These are phyloP conservation scores for Phytophthora crassamura DNA, from an alignment of 352 stramenopile genomes.

Conservation along the genomic window DNA sequence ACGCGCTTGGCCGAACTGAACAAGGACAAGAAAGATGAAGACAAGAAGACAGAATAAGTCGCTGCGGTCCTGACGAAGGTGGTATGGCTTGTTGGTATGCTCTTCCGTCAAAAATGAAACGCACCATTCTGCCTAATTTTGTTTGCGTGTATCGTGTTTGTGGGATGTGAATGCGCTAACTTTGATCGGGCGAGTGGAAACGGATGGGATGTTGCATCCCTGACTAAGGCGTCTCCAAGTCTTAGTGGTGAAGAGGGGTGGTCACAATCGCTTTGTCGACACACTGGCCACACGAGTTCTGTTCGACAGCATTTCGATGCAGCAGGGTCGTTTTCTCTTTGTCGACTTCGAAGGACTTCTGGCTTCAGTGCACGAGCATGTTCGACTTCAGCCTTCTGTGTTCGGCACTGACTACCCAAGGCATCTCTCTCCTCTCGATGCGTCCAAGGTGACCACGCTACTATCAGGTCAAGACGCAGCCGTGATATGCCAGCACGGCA, in stretches of 20 bases:
- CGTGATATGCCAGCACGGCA: background rate
- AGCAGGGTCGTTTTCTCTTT: slow-evolving; percentile 2
- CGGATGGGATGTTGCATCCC: slow-evolving; percentile 4
- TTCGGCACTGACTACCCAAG: background rate
- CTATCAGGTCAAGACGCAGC: slow-evolving; percentile 3
- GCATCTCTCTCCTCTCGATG: background rate
- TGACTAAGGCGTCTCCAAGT: no score
- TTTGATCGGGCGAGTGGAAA: background rate
- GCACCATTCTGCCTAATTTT: no score
- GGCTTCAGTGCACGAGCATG: background rate
- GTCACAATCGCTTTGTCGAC: no score
- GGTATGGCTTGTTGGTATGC: background rate
- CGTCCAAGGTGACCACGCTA: background rate
- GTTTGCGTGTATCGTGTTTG: no score
- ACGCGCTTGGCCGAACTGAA: slow-evolving; percentile 52
- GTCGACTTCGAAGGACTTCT: slow-evolving; percentile 1
- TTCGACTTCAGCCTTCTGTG: slow-evolving; percentile 3
- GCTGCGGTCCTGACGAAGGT: background rate
- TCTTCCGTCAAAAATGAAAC: no score
- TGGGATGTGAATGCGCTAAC: no score
- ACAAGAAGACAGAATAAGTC: slow-evolving; percentile 23
- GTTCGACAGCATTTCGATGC: no score
- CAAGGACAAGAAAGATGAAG: slow-evolving; percentile 41
- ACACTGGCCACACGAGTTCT: no score
- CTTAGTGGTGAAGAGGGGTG: no score